Evolutionary conservation across 2,329 filamentous ascomycete genomes (phyloP).

Genomic region (Lasiodiplodia gonubiensis): DNA sequence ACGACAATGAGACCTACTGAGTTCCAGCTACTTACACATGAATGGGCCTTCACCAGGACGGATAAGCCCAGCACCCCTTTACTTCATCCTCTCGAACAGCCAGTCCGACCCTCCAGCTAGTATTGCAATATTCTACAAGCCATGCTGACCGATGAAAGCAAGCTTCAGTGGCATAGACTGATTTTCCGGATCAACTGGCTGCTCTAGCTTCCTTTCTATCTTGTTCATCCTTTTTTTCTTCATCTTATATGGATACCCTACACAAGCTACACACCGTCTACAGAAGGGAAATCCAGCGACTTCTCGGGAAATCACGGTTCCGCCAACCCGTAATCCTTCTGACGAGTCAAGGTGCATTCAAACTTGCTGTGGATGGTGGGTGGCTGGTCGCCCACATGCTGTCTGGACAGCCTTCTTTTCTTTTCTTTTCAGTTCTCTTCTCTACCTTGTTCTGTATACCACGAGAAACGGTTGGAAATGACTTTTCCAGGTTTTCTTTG

Average conservation of each 20-base stretch:
- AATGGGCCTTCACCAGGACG: not conserved
- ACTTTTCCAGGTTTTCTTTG: not conserved
- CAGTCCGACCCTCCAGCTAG: not conserved
- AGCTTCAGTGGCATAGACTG: not conserved
- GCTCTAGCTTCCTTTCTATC: slow-evolving; percentile 2
- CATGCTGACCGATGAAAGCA: not conserved
- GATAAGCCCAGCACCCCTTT: not conserved
- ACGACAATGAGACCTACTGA: slow-evolving; percentile 43
- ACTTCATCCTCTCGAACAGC: not conserved
- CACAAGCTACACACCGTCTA: not conserved
- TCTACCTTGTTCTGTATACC: slow-evolving; percentile 11
- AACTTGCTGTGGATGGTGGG: not conserved
- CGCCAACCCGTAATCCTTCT: not conserved
- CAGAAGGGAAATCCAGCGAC: not conserved
- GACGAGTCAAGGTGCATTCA: not conserved
- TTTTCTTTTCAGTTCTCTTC: slow-evolving; percentile 15
- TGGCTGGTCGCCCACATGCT: not conserved
- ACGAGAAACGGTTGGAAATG: slow-evolving; percentile 13
- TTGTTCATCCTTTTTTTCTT: not conserved
- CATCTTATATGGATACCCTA: slow-evolving; percentile 22
- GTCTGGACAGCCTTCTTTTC: not conserved
- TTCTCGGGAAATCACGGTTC: not conserved
- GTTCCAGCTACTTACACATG: not conserved
- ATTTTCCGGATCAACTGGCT: not conserved
- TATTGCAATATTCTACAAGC: not conserved